Evolutionary conservation across 1,284 basidiomycete genomes (phyloP), one percentile per base, ranked within the genome.

Genomic region (Trametes versicolor): DNA sequence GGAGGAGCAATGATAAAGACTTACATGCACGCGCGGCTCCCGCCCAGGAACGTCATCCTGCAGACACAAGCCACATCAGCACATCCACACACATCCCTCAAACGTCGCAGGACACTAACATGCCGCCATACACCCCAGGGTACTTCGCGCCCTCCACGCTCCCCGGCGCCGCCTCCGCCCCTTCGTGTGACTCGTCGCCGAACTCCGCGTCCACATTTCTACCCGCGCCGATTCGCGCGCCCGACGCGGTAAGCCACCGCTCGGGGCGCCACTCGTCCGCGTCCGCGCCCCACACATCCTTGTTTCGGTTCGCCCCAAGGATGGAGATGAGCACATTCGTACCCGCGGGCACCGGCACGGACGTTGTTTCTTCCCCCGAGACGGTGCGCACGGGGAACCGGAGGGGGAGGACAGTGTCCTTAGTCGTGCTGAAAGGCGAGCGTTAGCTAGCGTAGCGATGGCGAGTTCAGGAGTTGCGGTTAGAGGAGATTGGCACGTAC

Each of bases 181-280:
- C 39, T 34, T 5, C 34, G 9, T 5, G 49, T 2, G 43, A 55
- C 34, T 65, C 62, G 12, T 68, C 62, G 6, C 62, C 64, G 8
- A 67, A 60, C 23, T 48, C 57, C 4, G 57, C 12, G 45, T 72
- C 69, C 15, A 55, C 48, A 34, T 50, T 48, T 34, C 50, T 60
- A 13, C 64, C 58, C 6, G 48, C 45, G 23, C 62, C 60, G 21
- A 76, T 60, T 39, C 72, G 71, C 17, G 75, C 72, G 4, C 73
- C 67, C 6, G 66, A 49, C 4, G 68, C 49, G n/a, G 66, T 67
- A 9, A 81, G 57, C 80, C 79, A 77, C 6, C 75, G 76, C 49
- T 81, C 79, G 6, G 84, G 85, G 2, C 77, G 73, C 75, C 82
- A 86, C 36, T 74, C 72, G 25, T 74, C 61, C 2, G 81, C 83